A percentile compares a stretch with the other conserved stretches of the same genome.
Evolutionary conservation across 495 filamentous ascomycete species (phyloP).

Genomic region (Thozetella sp.): DNA sequence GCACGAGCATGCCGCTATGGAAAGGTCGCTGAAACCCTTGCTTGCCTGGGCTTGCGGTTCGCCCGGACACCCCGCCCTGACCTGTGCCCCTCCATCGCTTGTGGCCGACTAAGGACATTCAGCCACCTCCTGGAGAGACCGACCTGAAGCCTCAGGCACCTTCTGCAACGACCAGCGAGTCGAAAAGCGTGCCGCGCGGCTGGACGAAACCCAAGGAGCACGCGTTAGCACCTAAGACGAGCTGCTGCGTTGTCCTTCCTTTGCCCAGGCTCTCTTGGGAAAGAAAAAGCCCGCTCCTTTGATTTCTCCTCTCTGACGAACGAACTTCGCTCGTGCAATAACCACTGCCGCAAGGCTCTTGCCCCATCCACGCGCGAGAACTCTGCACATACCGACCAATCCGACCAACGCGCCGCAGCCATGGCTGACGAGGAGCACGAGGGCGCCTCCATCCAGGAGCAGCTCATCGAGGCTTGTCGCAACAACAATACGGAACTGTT

Average conservation of each 20-base stretch:
- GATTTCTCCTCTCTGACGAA: too few species aligned
- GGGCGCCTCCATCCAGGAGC: conserved; percentile 85
- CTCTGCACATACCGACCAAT: too few species aligned
- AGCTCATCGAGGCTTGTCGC: conserved; percentile 89
- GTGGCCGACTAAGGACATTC: background rate
- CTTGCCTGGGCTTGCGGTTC: background rate
- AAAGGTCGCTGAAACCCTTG: background rate
- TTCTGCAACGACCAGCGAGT: background rate
- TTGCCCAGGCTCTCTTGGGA: too few species aligned
- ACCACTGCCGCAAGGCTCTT: too few species aligned
- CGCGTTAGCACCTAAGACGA: background rate
- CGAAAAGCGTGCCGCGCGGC: background rate
- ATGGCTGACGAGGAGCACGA: conserved; percentile 29
- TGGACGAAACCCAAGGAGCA: background rate
- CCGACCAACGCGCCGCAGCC: too few species aligned
- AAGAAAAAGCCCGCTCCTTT: too few species aligned
- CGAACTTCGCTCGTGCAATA: too few species aligned
- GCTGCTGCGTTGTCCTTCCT: too few species aligned
- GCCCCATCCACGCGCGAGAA: too few species aligned
- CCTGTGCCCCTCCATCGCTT: background rate
- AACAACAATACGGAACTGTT: conserved; percentile 90
- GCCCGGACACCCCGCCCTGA: background rate
- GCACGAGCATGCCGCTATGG: background rate
- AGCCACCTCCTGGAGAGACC: background rate
- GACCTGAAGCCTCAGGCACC: background rate